Evolutionary conservation across 2,329 filamentous ascomycete genomes (phyloP), one percentile per base, ranked within the genome.

Genomic region (Trichoderma afroharzianum): DNA sequence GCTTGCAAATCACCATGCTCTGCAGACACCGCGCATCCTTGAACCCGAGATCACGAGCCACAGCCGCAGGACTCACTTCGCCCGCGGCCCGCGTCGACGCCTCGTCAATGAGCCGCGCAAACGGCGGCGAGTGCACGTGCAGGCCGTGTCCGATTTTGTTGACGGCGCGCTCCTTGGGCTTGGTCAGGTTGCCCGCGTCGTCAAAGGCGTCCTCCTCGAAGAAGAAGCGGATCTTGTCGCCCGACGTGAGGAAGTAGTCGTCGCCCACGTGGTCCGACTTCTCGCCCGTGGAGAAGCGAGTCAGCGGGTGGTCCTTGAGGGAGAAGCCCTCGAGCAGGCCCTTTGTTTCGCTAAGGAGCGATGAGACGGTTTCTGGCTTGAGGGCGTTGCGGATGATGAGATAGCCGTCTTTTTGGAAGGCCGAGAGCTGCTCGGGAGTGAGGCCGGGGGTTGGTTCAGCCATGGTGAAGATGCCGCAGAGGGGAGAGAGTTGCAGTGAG

Each of bases 1-100:
- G 95, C 82, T 99, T 99, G 88, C 94, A 98, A 76, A 99, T 98
- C 32, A 98, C 87, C 96, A 99, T 99, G 80, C 92, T 96, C 85
- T 99, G 96, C 67, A 99, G 85, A 72, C 87, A 88, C 24, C 92
- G 85, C 2, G 95, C 93, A 80, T 97, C 93, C 5, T 75, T 77
- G 83, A 94, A 97, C 3, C 92, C 92, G 12, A 97, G 85, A 9
- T 87, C 87, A 58, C 84, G 83, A 1, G 94, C 94, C 15, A 97
- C 90, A 6, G 86, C 88, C 0, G 84, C 85, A 0, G 87, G 87
- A n/a, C 80, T 82, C 47, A 81, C 79, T 47, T 77, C 78, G 1
- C 78, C 80, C 12, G 74, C 73, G 3, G 76, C 77, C 4, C 76
- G 74, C 7, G 75, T 76, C 8, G 73, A 74, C 81, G 86, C 80